Evolutionary conservation across 2,329 filamentous ascomycete genomes (phyloP).

Genomic region (Lasiodiplodia theobromae): DNA sequence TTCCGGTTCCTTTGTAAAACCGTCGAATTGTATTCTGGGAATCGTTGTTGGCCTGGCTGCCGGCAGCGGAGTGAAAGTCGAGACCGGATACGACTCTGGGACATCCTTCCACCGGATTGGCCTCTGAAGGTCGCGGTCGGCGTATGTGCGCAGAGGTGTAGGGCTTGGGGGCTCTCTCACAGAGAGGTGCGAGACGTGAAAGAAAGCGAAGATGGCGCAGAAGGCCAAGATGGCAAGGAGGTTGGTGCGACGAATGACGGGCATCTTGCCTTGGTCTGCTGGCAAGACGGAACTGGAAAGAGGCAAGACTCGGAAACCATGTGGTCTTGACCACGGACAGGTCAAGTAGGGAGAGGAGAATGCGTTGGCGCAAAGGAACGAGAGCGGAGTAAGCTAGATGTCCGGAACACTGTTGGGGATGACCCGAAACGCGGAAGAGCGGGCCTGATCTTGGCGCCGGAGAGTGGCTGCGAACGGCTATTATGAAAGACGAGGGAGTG

Average conservation of each 20-base stretch:
- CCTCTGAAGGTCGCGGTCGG: constrained; percentile 35
- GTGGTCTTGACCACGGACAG: background rate
- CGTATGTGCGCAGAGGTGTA: constrained; percentile 36
- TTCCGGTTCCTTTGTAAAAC: constrained; percentile 44
- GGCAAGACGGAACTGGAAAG: background rate
- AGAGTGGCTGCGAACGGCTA: background rate
- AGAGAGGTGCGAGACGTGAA: constrained; percentile 37
- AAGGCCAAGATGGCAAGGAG: constrained; percentile 39
- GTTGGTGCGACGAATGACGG: constrained; percentile 40
- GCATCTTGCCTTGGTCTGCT: constrained; percentile 37
- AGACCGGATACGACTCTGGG: constrained; percentile 41
- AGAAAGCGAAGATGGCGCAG: constrained; percentile 42
- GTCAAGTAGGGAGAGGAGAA: constrained; percentile 7
- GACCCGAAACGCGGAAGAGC: constrained; percentile 1
- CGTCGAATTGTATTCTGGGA: constrained; percentile 46
- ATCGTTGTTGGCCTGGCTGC: constrained; percentile 40
- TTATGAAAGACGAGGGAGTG: background rate
- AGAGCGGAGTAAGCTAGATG: constrained; percentile 2
- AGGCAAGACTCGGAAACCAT: background rate
- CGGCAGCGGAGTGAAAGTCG: constrained; percentile 43
- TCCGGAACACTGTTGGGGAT: background rate
- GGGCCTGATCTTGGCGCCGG: constrained; percentile 12
- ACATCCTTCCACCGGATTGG: constrained; percentile 45
- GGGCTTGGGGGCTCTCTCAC: constrained; percentile 35
- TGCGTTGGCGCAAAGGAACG: background rate